Evolutionary conservation across 441 rosid genomes (phyloP).

Genomic region (Gossypium schwendimanii): DNA sequence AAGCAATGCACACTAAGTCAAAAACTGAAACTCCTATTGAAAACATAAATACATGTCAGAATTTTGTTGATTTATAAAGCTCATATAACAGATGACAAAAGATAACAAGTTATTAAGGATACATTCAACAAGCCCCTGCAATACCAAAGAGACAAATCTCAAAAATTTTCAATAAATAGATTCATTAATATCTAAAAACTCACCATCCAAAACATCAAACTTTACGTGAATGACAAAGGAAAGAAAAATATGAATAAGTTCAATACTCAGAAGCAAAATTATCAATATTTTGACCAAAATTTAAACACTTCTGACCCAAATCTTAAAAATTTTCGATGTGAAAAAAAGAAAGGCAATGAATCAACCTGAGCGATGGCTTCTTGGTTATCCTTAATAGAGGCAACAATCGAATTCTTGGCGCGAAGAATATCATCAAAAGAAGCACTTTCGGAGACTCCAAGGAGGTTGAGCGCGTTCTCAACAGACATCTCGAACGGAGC

Average conservation of each 20-base stretch:
- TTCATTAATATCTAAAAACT: not conserved
- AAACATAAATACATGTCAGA: not conserved
- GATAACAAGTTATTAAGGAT: not conserved
- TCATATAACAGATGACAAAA: not conserved
- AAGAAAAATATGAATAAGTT: not conserved
- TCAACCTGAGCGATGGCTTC: slow-evolving; percentile 75
- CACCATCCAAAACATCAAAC: not conserved
- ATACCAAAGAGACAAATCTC: not conserved
- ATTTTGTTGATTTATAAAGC: not conserved
- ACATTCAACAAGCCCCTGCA: not conserved
- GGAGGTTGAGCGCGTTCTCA: slow-evolving; percentile 81
- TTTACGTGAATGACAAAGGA: not conserved
- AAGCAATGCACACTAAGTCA: not conserved
- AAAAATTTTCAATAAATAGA: not conserved
- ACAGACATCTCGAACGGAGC: slow-evolving; percentile 87
- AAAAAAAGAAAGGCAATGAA: not conserved
- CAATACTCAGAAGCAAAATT: not conserved
- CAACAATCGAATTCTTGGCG: slow-evolving; percentile 76
- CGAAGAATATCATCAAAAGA: slow-evolving; percentile 92
- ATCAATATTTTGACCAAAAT: not conserved
- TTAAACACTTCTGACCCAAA: not conserved
- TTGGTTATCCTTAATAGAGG: slow-evolving; percentile 66
- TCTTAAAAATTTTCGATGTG: not conserved
- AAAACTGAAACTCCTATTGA: not conserved
- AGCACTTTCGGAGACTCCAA: slow-evolving; percentile 82